Percentiles rank a stretch among this genome's conserved stretches.
phyloP scores from a whole-genome alignment of 2,329 filamentous ascomycete genomes.

The Ophiostoma pallidulum region DNA sequence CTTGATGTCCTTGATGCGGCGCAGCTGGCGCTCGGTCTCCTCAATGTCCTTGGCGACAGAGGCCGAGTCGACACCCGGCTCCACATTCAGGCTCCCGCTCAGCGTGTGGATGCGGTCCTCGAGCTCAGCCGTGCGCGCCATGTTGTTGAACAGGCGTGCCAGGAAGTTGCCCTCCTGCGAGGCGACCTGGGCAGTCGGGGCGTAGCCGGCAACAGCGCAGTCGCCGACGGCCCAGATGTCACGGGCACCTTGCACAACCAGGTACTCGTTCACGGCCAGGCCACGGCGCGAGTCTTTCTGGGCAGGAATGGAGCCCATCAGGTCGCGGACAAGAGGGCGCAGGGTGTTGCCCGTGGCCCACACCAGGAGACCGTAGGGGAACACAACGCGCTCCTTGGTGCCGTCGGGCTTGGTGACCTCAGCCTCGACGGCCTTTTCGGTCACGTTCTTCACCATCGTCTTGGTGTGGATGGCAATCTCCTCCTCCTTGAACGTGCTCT shows the following conservation, averaged over 20 bases:
- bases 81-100: slow-evolving; percentile 50
- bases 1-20: slow-evolving; percentile 86
- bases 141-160: slow-evolving; percentile 93
- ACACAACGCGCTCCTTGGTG: slow-evolving; percentile 67
- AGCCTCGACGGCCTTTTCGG: slow-evolving; percentile 84
- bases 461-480: slow-evolving; percentile 96
- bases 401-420: slow-evolving; percentile 75
- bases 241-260: slow-evolving; percentile 92
- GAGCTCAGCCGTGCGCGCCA: slow-evolving; percentile 85
- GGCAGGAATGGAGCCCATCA: slow-evolving; percentile 84
- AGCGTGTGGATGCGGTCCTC: slow-evolving; percentile 67
- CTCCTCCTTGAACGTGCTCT: slow-evolving; percentile 98
- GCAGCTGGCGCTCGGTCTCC: slow-evolving; percentile 73
- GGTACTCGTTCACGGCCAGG: slow-evolving; percentile 95
- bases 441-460: slow-evolving; percentile 98
- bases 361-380: slow-evolving; percentile 91
- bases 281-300: slow-evolving; percentile 93
- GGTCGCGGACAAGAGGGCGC: slow-evolving; percentile 78
- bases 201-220: slow-evolving; percentile 95
- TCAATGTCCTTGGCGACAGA: slow-evolving; percentile 68
- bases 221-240: slow-evolving; percentile 98
- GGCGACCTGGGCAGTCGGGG: slow-evolving; percentile 93
- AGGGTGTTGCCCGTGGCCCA: slow-evolving; percentile 98
- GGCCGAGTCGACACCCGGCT: slow-evolving; percentile 56
- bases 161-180: slow-evolving; percentile 93